Evolutionary conservation across 2,329 filamentous ascomycete genomes (phyloP).

Genomic region (Xylaria sp.): DNA sequence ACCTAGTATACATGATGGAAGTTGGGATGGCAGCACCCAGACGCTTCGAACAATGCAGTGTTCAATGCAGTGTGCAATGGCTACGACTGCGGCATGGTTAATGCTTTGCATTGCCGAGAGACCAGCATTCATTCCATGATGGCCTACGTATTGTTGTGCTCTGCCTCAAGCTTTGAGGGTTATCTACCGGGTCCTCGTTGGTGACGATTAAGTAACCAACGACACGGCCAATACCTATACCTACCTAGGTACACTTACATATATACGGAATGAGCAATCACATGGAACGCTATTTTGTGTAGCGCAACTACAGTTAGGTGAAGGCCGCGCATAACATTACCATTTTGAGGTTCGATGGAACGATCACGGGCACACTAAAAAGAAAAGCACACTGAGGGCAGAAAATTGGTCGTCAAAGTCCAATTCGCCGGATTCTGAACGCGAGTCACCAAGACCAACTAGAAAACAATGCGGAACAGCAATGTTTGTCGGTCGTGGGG

Average conservation of each 20-base stretch:
- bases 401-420: not conserved
- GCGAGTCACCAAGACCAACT: constrained; percentile 21
- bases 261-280: constrained; percentile 13
- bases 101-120: not conserved
- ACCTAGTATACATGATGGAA: not conserved
- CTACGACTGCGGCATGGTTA: not conserved
- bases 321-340: not conserved
- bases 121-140: not conserved
- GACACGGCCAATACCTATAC: not conserved
- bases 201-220: not conserved
- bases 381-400: not conserved
- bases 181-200: not conserved
- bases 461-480: constrained; percentile 13
- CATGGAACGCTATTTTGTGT: constrained; percentile 13
- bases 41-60: not conserved
- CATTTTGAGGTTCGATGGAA: constrained; percentile 5
- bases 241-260: too few species aligned
- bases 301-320: not conserved
- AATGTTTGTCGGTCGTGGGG: constrained; percentile 16
- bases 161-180: not conserved
- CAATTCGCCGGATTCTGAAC: constrained; percentile 20
- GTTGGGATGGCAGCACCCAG: constrained; percentile 3
- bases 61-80: not conserved
- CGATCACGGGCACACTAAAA: constrained; percentile 7
- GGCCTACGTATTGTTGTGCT: not conserved